Percentiles rank a stretch among this genome's conserved stretches.
phyloP scores from a whole-genome alignment of 2,329 filamentous ascomycete species.

The Celoporthe dispersa region DNA sequence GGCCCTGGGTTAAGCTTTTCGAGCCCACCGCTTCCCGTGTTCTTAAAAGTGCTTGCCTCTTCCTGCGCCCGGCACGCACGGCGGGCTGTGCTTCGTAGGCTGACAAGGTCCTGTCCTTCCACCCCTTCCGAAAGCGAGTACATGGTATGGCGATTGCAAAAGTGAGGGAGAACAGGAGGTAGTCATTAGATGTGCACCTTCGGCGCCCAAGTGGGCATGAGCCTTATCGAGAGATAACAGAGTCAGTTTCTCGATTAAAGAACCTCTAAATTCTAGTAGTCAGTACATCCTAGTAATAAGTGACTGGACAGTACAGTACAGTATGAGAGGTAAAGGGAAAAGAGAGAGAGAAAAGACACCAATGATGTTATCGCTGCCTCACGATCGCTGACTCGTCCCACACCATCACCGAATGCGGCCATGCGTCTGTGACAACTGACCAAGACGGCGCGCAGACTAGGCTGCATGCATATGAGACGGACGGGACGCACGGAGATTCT shows the following conservation, averaged over 20 bases:
- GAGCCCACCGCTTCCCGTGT: background rate
- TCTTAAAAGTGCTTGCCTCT: background rate
- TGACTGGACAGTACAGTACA: background rate
- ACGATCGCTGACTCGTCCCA: background rate
- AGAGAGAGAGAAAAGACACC: background rate
- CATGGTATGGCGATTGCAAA: too few species aligned
- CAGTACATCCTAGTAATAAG: background rate
- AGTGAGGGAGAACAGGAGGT: too few species aligned
- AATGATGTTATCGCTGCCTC: background rate
- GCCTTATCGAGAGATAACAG: too few species aligned
- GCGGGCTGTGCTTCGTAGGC: background rate
- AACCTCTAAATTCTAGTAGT: too few species aligned
- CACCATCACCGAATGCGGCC: background rate
- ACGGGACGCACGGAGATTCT: background rate
- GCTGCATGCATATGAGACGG: constrained; percentile 3
- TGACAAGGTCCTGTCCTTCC: too few species aligned
- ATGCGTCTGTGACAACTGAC: background rate
- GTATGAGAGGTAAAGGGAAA: background rate
- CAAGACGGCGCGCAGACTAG: background rate
- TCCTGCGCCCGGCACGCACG: background rate
- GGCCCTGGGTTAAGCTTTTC: background rate
- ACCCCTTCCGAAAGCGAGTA: too few species aligned
- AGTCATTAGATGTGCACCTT: too few species aligned
- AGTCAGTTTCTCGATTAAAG: too few species aligned
- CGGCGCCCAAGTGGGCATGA: too few species aligned